Evolutionary conservation across 2,329 filamentous ascomycete species (phyloP), one percentile per base, ranked within the genome.

Genomic region (Cladosporium oxysporum): DNA sequence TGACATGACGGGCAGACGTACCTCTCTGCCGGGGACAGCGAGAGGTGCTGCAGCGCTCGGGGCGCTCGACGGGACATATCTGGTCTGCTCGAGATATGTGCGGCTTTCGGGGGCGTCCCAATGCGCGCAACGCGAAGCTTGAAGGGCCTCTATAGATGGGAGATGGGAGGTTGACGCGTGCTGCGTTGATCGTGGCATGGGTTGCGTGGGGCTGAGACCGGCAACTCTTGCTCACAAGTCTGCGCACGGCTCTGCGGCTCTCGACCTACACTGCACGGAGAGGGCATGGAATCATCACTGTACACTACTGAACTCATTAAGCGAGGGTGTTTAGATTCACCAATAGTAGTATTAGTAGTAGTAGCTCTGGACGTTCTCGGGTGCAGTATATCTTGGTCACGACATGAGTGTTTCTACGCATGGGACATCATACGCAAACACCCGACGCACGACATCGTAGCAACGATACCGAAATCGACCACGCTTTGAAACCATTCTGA

Each of bases 1-100:
- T 66, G 59, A 35, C 71, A 72, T 60, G 71, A 69, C n/a, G 68
- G 69, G 49, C 71, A 72, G 41, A 71, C 65, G 47, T 71, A 71
- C 26, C 65, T 47, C 26, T 52, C 61, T n/a, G 60, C n/a, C 18
- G 55, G 50, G 1, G 61, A 63, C 11, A 47, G 50, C 10, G 50
- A 37, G 16, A 63, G 26, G 12, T 55, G 31, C 29, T 57, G 61
- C 11, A 63, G 61, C 50, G 61, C 61, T 53, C 33, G 33, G 44
- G 61, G 50, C 61, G 61, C 61, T 52, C 61, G 61, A 44, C 61
- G 35, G 35, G 61, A 63, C 61, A 63, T 63, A 18, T 8, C 33
- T 59, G 23, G 57, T 59, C 8, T n/a, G 18, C 10, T 8, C 35
- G 35, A 23, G 23, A 59, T 8, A 12, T 29, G 28, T 26, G 7